Percentiles rank a stretch among this genome's conserved stretches.
phyloP scores from a whole-genome alignment of 331 rosid species.

The Telfairia occidentalis region DNA sequence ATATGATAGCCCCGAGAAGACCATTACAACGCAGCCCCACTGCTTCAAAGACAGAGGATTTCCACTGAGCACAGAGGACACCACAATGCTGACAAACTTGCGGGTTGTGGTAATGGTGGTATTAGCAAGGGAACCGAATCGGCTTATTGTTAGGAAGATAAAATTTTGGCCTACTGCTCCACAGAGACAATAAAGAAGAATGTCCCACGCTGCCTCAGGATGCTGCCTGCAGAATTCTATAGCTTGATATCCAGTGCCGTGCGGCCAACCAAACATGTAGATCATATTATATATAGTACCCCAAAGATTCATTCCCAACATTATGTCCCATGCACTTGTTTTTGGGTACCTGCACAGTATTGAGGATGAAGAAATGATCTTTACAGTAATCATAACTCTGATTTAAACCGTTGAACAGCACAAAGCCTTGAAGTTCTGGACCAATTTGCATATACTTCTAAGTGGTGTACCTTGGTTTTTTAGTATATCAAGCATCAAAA shows the following conservation, averaged over 20 bases:
- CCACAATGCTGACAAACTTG: constrained; percentile 86
- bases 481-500: background rate
- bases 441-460: background rate
- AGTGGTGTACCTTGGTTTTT: background rate
- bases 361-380: constrained; percentile 7
- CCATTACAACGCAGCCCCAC: constrained; percentile 84
- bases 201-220: constrained; percentile 99
- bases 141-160: constrained; percentile 83
- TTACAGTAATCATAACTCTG: background rate
- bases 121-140: constrained; percentile 80
- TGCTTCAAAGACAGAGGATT: constrained; percentile 81
- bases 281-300: constrained; percentile 86
- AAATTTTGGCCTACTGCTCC: constrained; percentile 99
- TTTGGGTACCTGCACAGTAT: constrained; percentile 61
- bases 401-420: background rate
- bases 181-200: constrained; percentile 70
- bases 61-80: constrained; percentile 80
- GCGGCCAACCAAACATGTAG: constrained; percentile 91
- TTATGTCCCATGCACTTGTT: constrained; percentile 95
- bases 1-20: constrained; percentile 86
- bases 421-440: background rate
- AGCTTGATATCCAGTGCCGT: constrained; percentile 64
- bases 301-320: constrained; percentile 99
- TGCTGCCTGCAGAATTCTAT: constrained; percentile 69
- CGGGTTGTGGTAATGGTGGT: constrained; percentile 96